Conservation (phyloP, 495 filamentous ascomycete species). For the Aspergillus campestris region DNA sequence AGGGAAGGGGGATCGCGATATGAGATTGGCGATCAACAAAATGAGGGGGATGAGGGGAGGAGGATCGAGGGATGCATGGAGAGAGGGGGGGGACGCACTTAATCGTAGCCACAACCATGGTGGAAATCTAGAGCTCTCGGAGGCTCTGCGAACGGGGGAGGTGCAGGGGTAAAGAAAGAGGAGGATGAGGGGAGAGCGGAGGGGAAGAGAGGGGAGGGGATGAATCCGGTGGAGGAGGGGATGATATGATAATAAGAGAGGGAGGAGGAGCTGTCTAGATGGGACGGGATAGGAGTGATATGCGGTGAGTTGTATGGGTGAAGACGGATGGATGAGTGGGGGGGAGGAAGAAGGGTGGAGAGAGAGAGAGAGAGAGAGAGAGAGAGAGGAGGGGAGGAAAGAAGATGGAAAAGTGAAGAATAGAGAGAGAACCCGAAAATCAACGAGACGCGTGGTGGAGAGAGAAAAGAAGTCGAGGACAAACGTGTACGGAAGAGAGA, state of each 20-base stretch:
- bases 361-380: conserved; percentile 4
- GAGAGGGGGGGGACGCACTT: conserved; percentile 21
- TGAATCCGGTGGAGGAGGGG: conserved; percentile 10
- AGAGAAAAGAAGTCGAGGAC: background rate
- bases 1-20: conserved; percentile 6
- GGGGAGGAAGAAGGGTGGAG: conserved; percentile 12
- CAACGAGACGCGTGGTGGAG: background rate
- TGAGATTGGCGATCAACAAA: background rate
- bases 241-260: conserved; percentile 2
- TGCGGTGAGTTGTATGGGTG: background rate
- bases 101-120: conserved; percentile 35
- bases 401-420: conserved; percentile 19
- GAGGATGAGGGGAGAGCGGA: conserved; percentile 5
- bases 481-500: background rate
- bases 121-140: conserved; percentile 7
- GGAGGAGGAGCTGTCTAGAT: too few relatives aligned
- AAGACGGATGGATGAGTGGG: conserved; percentile 10
- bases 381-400: conserved; percentile 6
- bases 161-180: conserved; percentile 1
- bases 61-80: conserved; percentile 4
- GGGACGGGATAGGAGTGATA: too few relatives aligned
- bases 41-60: background rate
- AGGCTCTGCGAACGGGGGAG: conserved; percentile 3
- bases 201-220: conserved; percentile 11
- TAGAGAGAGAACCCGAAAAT: background rate